Evolutionary conservation across 306 rosid species (phyloP), one percentile per base, ranked within the genome.

Genomic region (Luffa acutangula): DNA sequence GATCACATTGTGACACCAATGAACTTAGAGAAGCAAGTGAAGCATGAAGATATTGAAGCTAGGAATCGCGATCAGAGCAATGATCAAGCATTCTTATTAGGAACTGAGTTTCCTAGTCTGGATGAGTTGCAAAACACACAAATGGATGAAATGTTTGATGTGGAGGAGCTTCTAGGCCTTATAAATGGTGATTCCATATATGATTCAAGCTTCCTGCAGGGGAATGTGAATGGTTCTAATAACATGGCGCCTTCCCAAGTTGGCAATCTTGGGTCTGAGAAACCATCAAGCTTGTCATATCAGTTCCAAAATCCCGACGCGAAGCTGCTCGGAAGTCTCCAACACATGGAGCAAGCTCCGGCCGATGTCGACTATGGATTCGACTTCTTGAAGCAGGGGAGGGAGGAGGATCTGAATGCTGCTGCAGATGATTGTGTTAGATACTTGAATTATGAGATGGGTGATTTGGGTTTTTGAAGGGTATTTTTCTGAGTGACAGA

Each of bases 141-240:
- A 3, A 5, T 56, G 17, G 97, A 93, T 39, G 99, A 95, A 85
- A 56, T 92, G 74, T 89, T 91, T 60, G 87, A 86, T 48, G 91
- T 85, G 51, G 92, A 91, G 20, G 97, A 87, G 31, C 86, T 95
- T 6, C 17, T 90, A 78, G 88, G 87, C 15, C 82, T 81, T 0
- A 18, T 87, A 60, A 93, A 86, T 11, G 62, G 56, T 9, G 77
- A 84, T 62, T 83, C 89, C 15, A 36, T 82, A 41, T 80, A 51
- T 39, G 66, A 80, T 49, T 34, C 59, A 5, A 85, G 75, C 31
- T 10, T 82, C n/a, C n/a, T 84, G 79, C 85, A 83, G 74, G 81
- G 56, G 60, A 62, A 82, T 33, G 78, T 54, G 25, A 36, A 51
- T 31, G 77, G 20, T 36, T 69, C 45, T 79, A 87, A 73, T 56